A percentile compares a stretch with the other conserved stretches of the same genome.
Conservation (phyloP, 345 rosid genomes). For the Excoecaria cochinchinensis region DNA sequence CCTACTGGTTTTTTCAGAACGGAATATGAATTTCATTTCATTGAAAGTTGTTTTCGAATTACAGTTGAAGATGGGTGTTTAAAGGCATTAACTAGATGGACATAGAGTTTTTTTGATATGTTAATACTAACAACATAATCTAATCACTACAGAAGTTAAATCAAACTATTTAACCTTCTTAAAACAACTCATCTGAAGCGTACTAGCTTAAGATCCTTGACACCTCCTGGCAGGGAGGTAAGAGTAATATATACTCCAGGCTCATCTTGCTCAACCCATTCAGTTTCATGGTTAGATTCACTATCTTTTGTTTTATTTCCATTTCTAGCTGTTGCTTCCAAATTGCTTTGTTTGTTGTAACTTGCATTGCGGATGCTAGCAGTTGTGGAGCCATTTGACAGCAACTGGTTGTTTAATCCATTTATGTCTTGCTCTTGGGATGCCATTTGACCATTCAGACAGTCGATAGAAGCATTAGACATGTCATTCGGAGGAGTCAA, state of each 20-base stretch:
- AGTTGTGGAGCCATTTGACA: constrained; percentile 54
- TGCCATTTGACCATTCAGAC: constrained; percentile 25
- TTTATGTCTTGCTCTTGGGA: constrained; percentile 23
- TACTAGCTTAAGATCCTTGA: constrained; percentile 93
- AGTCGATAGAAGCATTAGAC: constrained; percentile 17
- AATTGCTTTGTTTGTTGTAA: constrained; percentile 51
- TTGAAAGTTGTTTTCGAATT: constrained; percentile 7
- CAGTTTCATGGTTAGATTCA: constrained; percentile 63
- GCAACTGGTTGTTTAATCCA: constrained; percentile 24
- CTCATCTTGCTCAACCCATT: constrained; percentile 98
- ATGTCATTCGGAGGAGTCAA: constrained; percentile 39
- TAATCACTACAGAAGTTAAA: background rate
- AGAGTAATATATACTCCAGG: constrained; percentile 96
- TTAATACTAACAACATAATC: background rate
- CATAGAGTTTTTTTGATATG: no score
- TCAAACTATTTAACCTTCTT: background rate
- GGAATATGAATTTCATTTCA: background rate
- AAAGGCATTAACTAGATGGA: background rate
- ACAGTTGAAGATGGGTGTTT: background rate
- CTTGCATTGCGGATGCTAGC: constrained; percentile 42
- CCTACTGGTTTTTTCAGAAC: background rate
- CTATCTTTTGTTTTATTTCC: constrained; percentile 61
- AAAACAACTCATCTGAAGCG: constrained; percentile 71
- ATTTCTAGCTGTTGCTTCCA: constrained; percentile 58
- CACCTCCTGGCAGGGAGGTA: constrained; percentile 78